phyloP scores from a whole-genome alignment of 2,329 filamentous ascomycete genomes.

The Venturia carpophila region DNA sequence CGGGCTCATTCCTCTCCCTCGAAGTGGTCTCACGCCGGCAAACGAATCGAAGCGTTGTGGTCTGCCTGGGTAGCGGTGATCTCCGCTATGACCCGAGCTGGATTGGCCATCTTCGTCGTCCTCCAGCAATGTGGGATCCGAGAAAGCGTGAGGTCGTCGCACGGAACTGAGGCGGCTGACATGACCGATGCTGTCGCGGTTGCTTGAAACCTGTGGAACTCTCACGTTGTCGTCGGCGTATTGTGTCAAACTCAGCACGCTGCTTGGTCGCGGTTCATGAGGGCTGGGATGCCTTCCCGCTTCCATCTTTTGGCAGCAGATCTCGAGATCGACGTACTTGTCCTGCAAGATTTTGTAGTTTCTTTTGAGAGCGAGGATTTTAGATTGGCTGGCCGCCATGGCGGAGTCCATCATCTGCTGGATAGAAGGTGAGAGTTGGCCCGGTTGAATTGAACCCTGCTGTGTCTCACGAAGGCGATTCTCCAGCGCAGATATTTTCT shows the following conservation, averaged over 20 bases:
- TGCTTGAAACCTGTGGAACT: not conserved
- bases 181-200: slow-evolving; percentile 1
- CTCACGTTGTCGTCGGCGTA: slow-evolving; percentile 16
- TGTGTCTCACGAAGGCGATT: slow-evolving; percentile 23
- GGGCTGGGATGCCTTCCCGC: slow-evolving; percentile 22
- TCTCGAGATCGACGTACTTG: slow-evolving; percentile 44
- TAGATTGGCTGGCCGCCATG: slow-evolving; percentile 40
- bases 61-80: not conserved
- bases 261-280: slow-evolving; percentile 1
- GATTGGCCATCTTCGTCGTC: not conserved
- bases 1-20: slow-evolving; percentile 32
- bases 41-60: slow-evolving; percentile 28
- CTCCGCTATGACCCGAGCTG: not conserved
- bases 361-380: slow-evolving; percentile 44
- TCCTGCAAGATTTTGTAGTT: slow-evolving; percentile 44
- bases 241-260: slow-evolving; percentile 16
- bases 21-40: slow-evolving; percentile 34
- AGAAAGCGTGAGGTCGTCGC: slow-evolving; percentile 19
- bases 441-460: slow-evolving; percentile 25
- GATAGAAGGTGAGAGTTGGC: slow-evolving; percentile 30
- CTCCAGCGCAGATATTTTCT: slow-evolving; percentile 42
- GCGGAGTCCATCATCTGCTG: slow-evolving; percentile 43
- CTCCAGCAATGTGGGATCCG: slow-evolving; percentile 10
- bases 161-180: not conserved
- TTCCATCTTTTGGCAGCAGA: slow-evolving; percentile 37